Base-by-base conservation (phyloP, 192 early-diverging fungal species). In the Lobosporangium transversale region DNA sequence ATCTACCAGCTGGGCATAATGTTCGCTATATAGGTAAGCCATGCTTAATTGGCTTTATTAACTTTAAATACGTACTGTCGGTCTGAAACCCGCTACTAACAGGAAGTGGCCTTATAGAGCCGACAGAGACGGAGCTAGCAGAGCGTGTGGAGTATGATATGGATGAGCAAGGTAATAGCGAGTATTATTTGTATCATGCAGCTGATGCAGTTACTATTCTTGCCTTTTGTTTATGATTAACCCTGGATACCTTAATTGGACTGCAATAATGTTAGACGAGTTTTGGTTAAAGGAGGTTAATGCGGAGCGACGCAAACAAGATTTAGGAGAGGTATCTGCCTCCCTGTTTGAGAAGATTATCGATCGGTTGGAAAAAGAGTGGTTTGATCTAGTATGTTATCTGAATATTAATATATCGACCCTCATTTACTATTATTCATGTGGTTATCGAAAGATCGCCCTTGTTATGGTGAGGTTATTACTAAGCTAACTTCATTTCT, bases 341-440 rank as follows among this genome's bases (percentile, higher is more conserved):
- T 80, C 88, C 42, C 59, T 91, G 37, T 94, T 98, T 80, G 98
- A 99, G 79, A 74, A 79, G 37, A 82, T 97, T 14, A 89, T 99
- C 68, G 98, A 99, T 74, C 79, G 84, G 14, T 73, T 97, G 18
- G 98, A 99, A 76, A 99, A 99, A 78, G 93, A 93, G 75, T 99
- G 97, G 97, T 98, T 98, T 74, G 93, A 95, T 62, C 59, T 96
- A 66, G 91, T 93, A 82, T 64, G 83, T 65, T 33, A 44, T 36
- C 3, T 5, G 27, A n/a, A 7, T n/a, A n/a, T n/a, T n/a, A n/a
- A n/a, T n/a, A n/a, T n/a, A n/a, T n/a, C n/a, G n/a, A n/a, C n/a
- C n/a, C n/a, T n/a, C n/a, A n/a, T n/a, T n/a, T n/a, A n/a, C n/a
- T n/a, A n/a, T n/a, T n/a, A n/a, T n/a, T n/a, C n/a, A n/a, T n/a